Base-by-base conservation (phyloP, 73 alveolate species). In the Paramecium bursaria region DNA sequence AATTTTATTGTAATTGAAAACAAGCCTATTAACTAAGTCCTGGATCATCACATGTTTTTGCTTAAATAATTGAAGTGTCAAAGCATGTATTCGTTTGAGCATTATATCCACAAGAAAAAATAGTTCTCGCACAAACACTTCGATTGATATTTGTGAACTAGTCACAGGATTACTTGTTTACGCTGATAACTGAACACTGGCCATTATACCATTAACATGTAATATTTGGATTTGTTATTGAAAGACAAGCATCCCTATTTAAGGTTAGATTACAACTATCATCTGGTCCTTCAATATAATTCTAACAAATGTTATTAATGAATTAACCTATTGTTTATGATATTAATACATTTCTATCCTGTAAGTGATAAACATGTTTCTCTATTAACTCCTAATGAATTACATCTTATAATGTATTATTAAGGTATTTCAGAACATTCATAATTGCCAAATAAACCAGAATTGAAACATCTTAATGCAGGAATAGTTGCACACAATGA, bases 331-430 rank as follows among this genome's bases (percentile, higher is more conserved):
- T 23, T 19, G 49, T 27, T 30, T 27, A 7, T n/a, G 33, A n/a
- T 57, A 57, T 30, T 30, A 2, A 57, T 57, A 57, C 76, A 57
- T 30, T 26, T 27, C 33, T 57, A 57, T 2, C 33, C 51, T 57
- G 10, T 27, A 0, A 50, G 27, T n/a, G 76, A 9, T 57, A 57
- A 39, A 11, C 49, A 39, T 5, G 49, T 11, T 39, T 39, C 5
- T 39, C 11, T 7, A 39, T 39, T 39, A 39, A 39, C 49, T 7
- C 5, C 11, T 39, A 39, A 11, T 7, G 5, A 5, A 39, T 11
- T 7, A 39, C 14, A 7, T 7, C 11, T 11, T 7, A 11, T 39
- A 39, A 11, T 39, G 49, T 11, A 67, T 67, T 67, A 6, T 4
- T 67, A 67, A 42, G 33, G 60, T 9, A 26, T 47, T 33, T 31